Conservation (phyloP, 2,329 filamentous ascomycete species). For the Hymenoscyphus fructigenus region DNA sequence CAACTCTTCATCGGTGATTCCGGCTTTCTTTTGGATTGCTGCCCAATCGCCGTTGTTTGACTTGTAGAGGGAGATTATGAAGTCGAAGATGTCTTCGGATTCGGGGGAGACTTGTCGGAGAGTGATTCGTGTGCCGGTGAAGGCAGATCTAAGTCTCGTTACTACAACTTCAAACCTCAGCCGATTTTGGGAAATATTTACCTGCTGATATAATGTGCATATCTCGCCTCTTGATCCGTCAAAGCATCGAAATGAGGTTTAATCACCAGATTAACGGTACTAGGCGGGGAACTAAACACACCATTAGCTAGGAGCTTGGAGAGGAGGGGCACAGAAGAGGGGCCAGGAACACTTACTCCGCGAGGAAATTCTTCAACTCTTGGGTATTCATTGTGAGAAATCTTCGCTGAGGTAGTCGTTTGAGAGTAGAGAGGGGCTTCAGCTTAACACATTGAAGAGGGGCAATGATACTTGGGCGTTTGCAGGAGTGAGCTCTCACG, state of each 20-base stretch:
- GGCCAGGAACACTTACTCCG: constrained; percentile 51
- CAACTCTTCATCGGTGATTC: constrained; percentile 62
- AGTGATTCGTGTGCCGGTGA: constrained; percentile 75
- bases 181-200: constrained; percentile 40
- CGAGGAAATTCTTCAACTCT: constrained; percentile 75
- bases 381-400: constrained; percentile 52
- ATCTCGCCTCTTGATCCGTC: constrained; percentile 75
- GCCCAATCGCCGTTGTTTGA: constrained; percentile 69
- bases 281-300: constrained; percentile 65
- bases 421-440: constrained; percentile 21
- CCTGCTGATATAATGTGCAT: constrained; percentile 87
- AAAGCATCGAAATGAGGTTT: constrained; percentile 87
- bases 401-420: constrained; percentile 26
- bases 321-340: not conserved
- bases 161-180: constrained; percentile 4
- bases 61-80: constrained; percentile 72
- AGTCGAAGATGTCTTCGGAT: constrained; percentile 76
- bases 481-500: constrained; percentile 6
- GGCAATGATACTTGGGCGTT: constrained; percentile 10
- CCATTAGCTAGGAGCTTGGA: not conserved
- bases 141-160: constrained; percentile 59
- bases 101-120: constrained; percentile 80
- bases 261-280: constrained; percentile 83
- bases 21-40: constrained; percentile 61
- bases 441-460: constrained; percentile 23